Evolutionary conservation across 2,329 filamentous ascomycete genomes (phyloP).

Genomic region (Aspergillus proliferans): DNA sequence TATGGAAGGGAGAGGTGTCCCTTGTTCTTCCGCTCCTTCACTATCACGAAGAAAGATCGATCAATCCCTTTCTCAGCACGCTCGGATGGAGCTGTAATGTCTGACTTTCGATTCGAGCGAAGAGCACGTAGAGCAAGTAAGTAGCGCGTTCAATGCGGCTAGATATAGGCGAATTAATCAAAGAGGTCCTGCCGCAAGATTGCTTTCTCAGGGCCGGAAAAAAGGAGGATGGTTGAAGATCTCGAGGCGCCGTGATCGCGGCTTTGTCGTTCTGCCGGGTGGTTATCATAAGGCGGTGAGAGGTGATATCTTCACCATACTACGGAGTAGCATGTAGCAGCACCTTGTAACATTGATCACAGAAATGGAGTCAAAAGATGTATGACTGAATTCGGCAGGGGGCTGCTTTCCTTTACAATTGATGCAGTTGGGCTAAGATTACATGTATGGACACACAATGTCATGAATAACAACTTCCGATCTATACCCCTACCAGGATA

Average conservation of each 20-base stretch:
- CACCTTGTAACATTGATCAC: too few relatives aligned
- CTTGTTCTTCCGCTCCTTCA: not conserved
- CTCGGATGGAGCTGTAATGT: too few relatives aligned
- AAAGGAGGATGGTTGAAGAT: not conserved
- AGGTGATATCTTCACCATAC: not conserved
- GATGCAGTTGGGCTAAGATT: too few relatives aligned
- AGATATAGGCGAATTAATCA: not conserved
- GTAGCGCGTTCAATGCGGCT: too few relatives aligned
- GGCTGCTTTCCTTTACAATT: too few relatives aligned
- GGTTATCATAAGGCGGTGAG: conserved; percentile 22
- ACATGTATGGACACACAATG: too few relatives aligned
- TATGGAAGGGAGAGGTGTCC: not conserved
- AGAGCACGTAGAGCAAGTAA: too few relatives aligned
- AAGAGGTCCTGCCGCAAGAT: not conserved
- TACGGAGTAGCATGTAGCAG: too few relatives aligned
- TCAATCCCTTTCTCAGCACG: not conserved
- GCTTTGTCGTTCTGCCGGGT: conserved; percentile 21
- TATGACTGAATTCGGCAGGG: too few relatives aligned
- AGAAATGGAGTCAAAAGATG: too few relatives aligned
- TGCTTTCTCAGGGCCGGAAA: not conserved
- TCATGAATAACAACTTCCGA: too few relatives aligned
- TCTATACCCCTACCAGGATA: too few relatives aligned
- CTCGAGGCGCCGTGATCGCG: conserved; percentile 1
- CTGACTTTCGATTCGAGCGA: not conserved
- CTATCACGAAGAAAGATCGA: not conserved